Percentiles rank a stretch among this genome's conserved stretches.
These are phyloP conservation scores for Hypoxylon sp. DNA, from an alignment of 2,329 filamentous ascomycete genomes.

Conservation along the genomic window DNA sequence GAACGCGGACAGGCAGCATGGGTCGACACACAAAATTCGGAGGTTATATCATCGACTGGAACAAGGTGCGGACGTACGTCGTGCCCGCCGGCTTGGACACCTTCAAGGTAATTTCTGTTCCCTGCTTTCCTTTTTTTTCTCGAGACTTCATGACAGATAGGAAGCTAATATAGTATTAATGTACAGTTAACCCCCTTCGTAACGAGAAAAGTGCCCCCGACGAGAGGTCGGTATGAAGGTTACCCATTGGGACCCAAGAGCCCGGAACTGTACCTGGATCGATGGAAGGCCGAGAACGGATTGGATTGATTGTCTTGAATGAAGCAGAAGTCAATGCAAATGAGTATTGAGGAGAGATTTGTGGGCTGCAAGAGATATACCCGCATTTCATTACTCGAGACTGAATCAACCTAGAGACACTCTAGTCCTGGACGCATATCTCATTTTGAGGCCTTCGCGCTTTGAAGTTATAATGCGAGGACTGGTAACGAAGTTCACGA, in stretches of 20 bases:
- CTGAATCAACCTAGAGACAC: neutral
- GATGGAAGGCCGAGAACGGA: slow-evolving; percentile 78
- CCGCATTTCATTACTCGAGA: neutral
- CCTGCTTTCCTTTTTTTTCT: neutral
- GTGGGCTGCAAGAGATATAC: neutral
- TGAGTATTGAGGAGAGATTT: neutral
- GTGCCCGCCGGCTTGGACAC: slow-evolving; percentile 77
- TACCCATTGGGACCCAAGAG: slow-evolving; percentile 67
- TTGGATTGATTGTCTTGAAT: slow-evolving; percentile 59
- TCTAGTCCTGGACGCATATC: neutral
- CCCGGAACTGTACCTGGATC: slow-evolving; percentile 71
- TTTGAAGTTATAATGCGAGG: neutral
- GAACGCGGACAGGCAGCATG: slow-evolving; percentile 88
- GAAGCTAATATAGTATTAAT: neutral
- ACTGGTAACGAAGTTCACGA: slow-evolving; percentile 8
- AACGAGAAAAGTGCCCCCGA: slow-evolving; percentile 67
- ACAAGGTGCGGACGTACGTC: slow-evolving; percentile 91
- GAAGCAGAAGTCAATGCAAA: neutral
- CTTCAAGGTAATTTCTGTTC: slow-evolving; percentile 73
- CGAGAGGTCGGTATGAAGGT: slow-evolving; percentile 68
- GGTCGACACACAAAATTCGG: slow-evolving; percentile 87
- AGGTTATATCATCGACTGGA: slow-evolving; percentile 85
- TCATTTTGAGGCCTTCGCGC: neutral
- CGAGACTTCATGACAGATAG: neutral
- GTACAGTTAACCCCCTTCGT: slow-evolving; percentile 85